These are phyloP conservation scores for Tuber aestivum DNA, from an alignment of 495 filamentous ascomycete species.

Conservation along the genomic window DNA sequence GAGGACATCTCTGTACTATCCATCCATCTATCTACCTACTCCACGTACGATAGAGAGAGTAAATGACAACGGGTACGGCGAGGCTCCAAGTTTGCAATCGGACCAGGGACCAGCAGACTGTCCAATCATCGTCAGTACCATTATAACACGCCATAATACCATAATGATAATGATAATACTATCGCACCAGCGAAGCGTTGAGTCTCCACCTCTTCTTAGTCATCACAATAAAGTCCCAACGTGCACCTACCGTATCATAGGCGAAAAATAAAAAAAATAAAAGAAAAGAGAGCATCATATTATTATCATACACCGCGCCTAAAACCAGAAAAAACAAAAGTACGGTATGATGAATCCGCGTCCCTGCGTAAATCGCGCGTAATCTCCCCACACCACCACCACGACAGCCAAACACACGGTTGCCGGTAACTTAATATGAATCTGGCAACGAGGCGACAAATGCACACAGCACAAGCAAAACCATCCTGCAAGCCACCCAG, in stretches of 20 bases:
- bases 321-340: not conserved
- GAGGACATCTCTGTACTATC: not conserved
- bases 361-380: not conserved
- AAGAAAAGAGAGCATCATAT: too few relatives aligned
- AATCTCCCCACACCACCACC: not conserved
- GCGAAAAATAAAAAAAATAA: too few relatives aligned
- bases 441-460: too few relatives aligned
- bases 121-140: not conserved
- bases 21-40: not conserved
- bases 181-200: not conserved
- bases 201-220: not conserved
- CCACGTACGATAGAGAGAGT: not conserved
- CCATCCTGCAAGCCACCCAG: too few relatives aligned
- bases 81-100: not conserved
- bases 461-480: too few relatives aligned
- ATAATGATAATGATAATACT: not conserved
- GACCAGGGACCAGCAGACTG: not conserved
- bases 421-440: too few relatives aligned
- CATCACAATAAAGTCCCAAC: too few relatives aligned
- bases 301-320: too few relatives aligned
- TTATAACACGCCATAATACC: too few relatives aligned
- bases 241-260: too few relatives aligned
- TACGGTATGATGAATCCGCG: not conserved
- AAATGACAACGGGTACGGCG: not conserved
- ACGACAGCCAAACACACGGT: too few relatives aligned